Conservation (phyloP, 352 stramenopile species). For the Pythium sukuiense region DNA sequence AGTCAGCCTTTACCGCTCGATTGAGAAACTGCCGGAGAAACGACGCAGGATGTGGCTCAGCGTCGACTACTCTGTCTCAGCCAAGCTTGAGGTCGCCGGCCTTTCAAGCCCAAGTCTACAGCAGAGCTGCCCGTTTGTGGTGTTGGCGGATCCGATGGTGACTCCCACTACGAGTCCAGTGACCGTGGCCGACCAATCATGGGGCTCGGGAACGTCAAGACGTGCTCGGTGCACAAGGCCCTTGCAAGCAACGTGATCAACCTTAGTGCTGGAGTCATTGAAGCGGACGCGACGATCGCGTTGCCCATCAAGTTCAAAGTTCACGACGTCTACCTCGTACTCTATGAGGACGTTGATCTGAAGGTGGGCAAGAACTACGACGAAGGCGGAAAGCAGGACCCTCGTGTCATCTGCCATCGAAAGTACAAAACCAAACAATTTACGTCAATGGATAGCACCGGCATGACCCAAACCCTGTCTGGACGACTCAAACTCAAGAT, state of each 20-base stretch:
- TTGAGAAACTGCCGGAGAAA: neutral
- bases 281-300: constrained; percentile 1
- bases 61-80: neutral
- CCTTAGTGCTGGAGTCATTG: neutral
- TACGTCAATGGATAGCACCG: neutral
- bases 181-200: neutral
- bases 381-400: neutral
- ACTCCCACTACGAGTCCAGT: neutral
- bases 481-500: constrained; percentile 6
- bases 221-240: neutral
- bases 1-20: neutral
- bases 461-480: neutral
- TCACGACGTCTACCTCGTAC: constrained; percentile 11
- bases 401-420: neutral
- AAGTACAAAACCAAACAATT: neutral
- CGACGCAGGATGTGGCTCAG: neutral
- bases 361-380: neutral
- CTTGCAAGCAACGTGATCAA: constrained; percentile 2
- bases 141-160: neutral
- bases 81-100: neutral
- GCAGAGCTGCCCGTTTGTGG: neutral
- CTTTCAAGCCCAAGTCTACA: neutral
- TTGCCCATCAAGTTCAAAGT: constrained; percentile 1
- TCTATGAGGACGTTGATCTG: constrained; percentile 13
- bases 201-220: neutral